Evolutionary conservation across 495 filamentous ascomycete species (phyloP).

Genomic region (Aspergillus indologenus): DNA sequence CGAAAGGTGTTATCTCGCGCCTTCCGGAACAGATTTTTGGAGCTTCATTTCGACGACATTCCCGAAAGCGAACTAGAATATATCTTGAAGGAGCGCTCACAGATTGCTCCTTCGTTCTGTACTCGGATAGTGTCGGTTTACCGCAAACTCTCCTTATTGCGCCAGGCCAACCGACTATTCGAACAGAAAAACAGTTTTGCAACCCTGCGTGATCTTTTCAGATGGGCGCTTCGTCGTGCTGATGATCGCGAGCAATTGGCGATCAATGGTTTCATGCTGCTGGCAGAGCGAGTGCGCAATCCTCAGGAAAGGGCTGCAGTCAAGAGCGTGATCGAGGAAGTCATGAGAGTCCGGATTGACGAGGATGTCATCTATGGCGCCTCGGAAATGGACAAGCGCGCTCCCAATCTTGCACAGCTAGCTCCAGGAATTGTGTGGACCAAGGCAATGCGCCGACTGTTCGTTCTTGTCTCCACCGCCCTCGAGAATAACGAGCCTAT

Average conservation of each 20-base stretch:
- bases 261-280: conserved; percentile 89
- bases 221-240: conserved; percentile 87
- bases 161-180: conserved; percentile 85
- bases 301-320: conserved; percentile 79
- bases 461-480: conserved; percentile 78
- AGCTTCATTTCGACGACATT: conserved; percentile 97
- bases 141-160: conserved; percentile 79
- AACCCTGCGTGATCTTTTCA: conserved; percentile 91
- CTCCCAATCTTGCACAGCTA: conserved; percentile 38
- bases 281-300: conserved; percentile 92
- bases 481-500: conserved; percentile 90
- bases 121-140: conserved; percentile 90
- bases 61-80: conserved; percentile 91
- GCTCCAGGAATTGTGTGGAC: conserved; percentile 82
- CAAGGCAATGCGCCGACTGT: conserved; percentile 85
- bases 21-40: conserved; percentile 94
- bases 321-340: conserved; percentile 84
- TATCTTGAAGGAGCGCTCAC: conserved; percentile 82
- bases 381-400: conserved; percentile 48
- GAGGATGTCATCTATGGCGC: conserved; percentile 68
- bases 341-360: conserved; percentile 83
- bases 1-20: conserved; percentile 89
- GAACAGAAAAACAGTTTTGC: conserved; percentile 98
- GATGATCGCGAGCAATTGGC: conserved; percentile 87
- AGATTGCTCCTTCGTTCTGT: conserved; percentile 89